Evolutionary conservation across 208 protist species (phyloP).

Genomic region (Naegleria lovaniensis): DNA sequence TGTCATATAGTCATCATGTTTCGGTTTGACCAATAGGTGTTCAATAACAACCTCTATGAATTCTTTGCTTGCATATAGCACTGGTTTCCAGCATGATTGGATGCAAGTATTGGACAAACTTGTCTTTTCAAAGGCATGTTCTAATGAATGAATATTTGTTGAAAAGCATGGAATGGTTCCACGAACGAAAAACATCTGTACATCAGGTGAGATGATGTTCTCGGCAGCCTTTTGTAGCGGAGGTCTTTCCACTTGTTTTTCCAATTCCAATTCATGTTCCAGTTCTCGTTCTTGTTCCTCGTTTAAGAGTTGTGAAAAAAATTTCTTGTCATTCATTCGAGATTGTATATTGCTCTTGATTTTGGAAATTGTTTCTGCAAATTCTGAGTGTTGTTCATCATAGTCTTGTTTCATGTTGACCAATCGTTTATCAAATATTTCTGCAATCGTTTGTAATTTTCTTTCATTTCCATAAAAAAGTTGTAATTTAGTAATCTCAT

Average conservation of each 20-base stretch:
- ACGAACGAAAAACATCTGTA: background rate
- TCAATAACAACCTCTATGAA: background rate
- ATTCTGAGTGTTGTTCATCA: background rate
- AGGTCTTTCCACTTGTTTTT: background rate
- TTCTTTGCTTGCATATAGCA: background rate
- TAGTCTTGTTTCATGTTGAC: background rate
- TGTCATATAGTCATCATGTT: background rate
- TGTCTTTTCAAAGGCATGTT: too few species aligned
- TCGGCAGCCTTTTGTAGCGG: background rate
- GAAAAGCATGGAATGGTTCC: background rate
- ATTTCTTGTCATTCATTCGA: background rate
- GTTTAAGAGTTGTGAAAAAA: background rate
- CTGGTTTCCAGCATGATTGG: background rate
- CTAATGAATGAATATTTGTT: background rate
- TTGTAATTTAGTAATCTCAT: background rate
- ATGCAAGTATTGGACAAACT: too few species aligned
- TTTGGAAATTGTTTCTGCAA: background rate
- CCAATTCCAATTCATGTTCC: slow-evolving; percentile 1
- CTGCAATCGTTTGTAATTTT: background rate
- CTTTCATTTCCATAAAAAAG: background rate
- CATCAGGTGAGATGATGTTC: background rate
- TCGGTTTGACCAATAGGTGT: background rate
- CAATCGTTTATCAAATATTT: background rate
- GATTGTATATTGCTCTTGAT: background rate
- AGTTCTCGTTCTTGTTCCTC: slow-evolving; percentile 19